Conservation (phyloP, 768 basidiomycete species). For the Hygrocybe punicea region DNA sequence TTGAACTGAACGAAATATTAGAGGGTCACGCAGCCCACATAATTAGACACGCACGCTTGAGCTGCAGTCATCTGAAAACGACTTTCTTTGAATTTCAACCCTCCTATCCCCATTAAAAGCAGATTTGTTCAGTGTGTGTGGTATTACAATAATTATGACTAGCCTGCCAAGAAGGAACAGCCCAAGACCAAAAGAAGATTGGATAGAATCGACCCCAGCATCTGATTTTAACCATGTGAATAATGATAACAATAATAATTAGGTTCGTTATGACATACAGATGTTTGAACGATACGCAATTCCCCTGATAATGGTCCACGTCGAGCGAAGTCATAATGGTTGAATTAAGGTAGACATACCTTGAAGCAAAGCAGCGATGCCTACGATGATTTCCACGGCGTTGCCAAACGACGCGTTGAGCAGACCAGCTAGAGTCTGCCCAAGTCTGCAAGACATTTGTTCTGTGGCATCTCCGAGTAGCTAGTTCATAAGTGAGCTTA, state of each 20-base stretch:
- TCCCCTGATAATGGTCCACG: constrained; percentile 47
- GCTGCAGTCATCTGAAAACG: constrained; percentile 81
- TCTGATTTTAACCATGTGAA: constrained; percentile 39
- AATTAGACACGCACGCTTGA: constrained; percentile 60
- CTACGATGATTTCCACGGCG: constrained; percentile 87
- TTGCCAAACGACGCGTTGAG: constrained; percentile 84
- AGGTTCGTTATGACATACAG: constrained; percentile 45
- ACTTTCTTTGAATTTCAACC: constrained; percentile 61
- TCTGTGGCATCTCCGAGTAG: constrained; percentile 81
- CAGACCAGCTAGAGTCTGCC: constrained; percentile 82
- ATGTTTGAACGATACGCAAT: constrained; percentile 88
- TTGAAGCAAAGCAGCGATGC: constrained; percentile 77
- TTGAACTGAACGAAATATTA: constrained; percentile 35
- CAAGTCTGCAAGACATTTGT: constrained; percentile 72
- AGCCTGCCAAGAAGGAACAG: constrained; percentile 83
- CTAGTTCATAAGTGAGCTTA: constrained; percentile 30
- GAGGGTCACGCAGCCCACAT: neutral
- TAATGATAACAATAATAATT: neutral
- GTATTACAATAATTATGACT: constrained; percentile 13
- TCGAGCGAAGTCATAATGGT: neutral
- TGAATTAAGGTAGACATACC: constrained; percentile 43
- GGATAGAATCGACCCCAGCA: constrained; percentile 88
- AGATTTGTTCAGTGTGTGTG: neutral
- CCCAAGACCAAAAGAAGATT: constrained; percentile 89
- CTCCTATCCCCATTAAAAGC: constrained; percentile 43